phyloP scores from a whole-genome alignment of 1,139 yeast species.

The Magnusiomyces magnusii region DNA sequence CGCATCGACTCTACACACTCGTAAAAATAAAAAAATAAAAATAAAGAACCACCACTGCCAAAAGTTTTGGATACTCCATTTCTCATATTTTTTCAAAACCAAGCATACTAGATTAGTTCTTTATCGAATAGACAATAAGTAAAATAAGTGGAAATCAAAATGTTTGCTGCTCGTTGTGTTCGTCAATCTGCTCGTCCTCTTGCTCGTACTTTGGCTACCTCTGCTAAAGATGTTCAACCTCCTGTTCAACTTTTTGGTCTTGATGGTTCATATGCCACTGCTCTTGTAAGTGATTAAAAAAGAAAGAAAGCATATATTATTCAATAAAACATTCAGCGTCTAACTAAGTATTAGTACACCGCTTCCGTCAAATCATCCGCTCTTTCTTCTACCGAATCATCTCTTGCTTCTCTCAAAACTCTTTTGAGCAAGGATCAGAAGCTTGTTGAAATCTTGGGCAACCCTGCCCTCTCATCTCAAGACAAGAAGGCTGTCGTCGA shows the following conservation, averaged over 20 bases:
- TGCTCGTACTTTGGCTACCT: constrained; percentile 38
- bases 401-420: constrained; percentile 52
- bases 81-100: not conserved
- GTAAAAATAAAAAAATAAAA: too few relatives aligned
- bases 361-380: constrained; percentile 84
- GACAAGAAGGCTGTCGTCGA: constrained; percentile 71
- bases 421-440: constrained; percentile 57
- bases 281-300: constrained; percentile 39
- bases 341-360: constrained; percentile 41
- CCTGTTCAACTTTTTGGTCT: constrained; percentile 93
- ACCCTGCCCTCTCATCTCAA: constrained; percentile 75
- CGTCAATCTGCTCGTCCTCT: constrained; percentile 18
- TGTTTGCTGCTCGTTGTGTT: constrained; percentile 16
- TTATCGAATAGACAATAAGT: too few relatives aligned
- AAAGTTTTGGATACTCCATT: not conserved
- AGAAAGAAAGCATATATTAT: too few relatives aligned
- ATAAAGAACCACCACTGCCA: not conserved
- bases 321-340: not conserved
- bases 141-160: not conserved
- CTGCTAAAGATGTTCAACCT: constrained; percentile 56
- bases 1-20: not conserved
- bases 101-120: too few relatives aligned
- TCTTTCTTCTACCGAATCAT: constrained; percentile 61
- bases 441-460: constrained; percentile 53
- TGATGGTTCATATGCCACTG: constrained; percentile 96